phyloP scores from a whole-genome alignment of 352 stramenopile species.

The Elongisporangium anandrum region DNA sequence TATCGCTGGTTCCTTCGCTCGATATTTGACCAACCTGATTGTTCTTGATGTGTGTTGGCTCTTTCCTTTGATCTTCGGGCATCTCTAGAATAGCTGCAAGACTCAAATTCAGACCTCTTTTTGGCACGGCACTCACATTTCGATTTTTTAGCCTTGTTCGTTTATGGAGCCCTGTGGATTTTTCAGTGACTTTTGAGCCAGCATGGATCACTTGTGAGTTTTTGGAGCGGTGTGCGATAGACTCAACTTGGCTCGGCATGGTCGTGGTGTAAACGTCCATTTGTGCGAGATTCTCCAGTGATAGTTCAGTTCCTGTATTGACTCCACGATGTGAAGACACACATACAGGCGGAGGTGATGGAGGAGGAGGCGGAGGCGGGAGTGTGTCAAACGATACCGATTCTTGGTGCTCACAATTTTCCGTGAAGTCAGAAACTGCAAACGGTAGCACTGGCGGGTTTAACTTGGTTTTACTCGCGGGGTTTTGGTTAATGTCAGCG shows the following conservation, averaged over 20 bases:
- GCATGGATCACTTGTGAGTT: not conserved
- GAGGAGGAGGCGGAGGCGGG: too few species aligned
- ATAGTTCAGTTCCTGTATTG: not conserved
- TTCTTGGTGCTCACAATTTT: not conserved
- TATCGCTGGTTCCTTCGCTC: not conserved
- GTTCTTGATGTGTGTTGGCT: not conserved
- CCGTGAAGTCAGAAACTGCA: not conserved
- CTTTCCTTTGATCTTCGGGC: too few species aligned
- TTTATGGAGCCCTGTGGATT: too few species aligned
- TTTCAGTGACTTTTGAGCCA: too few species aligned
- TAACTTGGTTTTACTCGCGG: not conserved
- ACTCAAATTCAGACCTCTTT: too few species aligned
- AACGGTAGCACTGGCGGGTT: too few species aligned
- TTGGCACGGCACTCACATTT: too few species aligned
- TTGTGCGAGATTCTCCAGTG: slow-evolving; percentile 7
- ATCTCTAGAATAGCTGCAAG: too few species aligned
- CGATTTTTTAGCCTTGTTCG: too few species aligned
- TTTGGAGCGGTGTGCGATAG: not conserved
- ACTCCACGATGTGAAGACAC: not conserved
- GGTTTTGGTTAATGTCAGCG: too few species aligned
- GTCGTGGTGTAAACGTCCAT: slow-evolving; percentile 1
- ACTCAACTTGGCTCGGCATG: not conserved
- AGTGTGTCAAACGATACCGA: slow-evolving; percentile 2
- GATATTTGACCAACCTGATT: not conserved
- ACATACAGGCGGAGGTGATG: too few species aligned